Evolutionary conservation across 768 basidiomycete species (phyloP).

Genomic region (Naematelia aurantialba): DNA sequence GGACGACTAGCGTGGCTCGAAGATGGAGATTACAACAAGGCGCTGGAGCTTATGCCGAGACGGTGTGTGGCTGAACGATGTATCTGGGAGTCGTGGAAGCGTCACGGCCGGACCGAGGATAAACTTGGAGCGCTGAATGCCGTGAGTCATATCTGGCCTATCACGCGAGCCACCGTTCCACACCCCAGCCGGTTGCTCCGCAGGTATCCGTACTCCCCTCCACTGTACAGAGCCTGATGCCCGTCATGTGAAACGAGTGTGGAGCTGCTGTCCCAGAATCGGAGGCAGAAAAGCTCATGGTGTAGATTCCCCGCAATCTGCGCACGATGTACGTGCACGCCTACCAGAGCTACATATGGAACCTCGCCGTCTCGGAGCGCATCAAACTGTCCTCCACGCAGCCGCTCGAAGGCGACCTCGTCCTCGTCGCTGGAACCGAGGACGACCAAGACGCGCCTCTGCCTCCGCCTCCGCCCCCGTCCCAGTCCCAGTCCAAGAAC

Average conservation of each 20-base stretch:
- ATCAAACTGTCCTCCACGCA: constrained; percentile 66
- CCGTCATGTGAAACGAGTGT: too few relatives aligned
- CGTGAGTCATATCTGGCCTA: constrained; percentile 53
- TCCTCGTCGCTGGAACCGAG: constrained; percentile 58
- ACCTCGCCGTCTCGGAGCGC: constrained; percentile 90
- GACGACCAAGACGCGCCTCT: constrained; percentile 18
- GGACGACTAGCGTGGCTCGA: constrained; percentile 86
- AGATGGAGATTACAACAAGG: constrained; percentile 72
- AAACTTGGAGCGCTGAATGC: constrained; percentile 77
- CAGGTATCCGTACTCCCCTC: too few relatives aligned
- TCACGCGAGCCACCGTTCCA: too few relatives aligned
- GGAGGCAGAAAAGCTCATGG: too few relatives aligned
- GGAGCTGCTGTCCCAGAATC: too few relatives aligned
- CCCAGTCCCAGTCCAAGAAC: neutral
- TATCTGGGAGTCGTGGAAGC: constrained; percentile 80
- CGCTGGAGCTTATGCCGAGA: constrained; percentile 79
- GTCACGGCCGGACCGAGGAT: constrained; percentile 66
- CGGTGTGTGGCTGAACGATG: constrained; percentile 90
- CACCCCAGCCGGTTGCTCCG: too few relatives aligned
- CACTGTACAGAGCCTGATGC: too few relatives aligned
- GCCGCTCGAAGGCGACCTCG: constrained; percentile 84
- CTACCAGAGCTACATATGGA: constrained; percentile 98
- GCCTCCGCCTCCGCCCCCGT: neutral
- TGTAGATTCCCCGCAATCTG: constrained; percentile 88
- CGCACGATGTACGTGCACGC: constrained; percentile 97